A percentile compares a stretch with the other conserved stretches of the same genome.
Evolutionary conservation across 192 early-diverging fungal species (phyloP).

Genomic region (Rhizophagus sp.): DNA sequence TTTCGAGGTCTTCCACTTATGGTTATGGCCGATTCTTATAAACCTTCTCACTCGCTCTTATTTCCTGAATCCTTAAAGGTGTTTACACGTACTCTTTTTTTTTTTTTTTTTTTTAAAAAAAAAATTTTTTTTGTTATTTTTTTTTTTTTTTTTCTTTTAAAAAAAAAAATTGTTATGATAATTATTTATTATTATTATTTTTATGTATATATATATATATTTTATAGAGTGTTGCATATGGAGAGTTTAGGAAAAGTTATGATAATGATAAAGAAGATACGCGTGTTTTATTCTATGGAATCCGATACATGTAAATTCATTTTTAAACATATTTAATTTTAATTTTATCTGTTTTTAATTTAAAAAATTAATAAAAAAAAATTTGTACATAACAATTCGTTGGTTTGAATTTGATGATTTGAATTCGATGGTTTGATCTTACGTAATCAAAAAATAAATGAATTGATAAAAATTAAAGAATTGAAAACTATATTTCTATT

Average conservation of each 20-base stretch:
- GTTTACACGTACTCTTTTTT: neutral
- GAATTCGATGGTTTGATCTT: no score
- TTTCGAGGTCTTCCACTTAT: slow-evolving; percentile 58
- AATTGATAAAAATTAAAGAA: slow-evolving; percentile 29
- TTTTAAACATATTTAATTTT: no score
- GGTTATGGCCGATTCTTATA: slow-evolving; percentile 86
- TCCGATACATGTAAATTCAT: slow-evolving; percentile 67
- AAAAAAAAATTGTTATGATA: no score
- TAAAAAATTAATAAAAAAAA: neutral
- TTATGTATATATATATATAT: no score
- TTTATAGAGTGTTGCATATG: slow-evolving; percentile 73
- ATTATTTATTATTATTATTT: no score
- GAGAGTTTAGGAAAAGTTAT: slow-evolving; percentile 73
- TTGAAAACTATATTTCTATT: slow-evolving; percentile 71
- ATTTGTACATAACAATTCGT: neutral
- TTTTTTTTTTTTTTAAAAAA: no score
- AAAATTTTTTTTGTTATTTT: neutral
- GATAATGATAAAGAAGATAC: slow-evolving; percentile 66
- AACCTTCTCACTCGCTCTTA: slow-evolving; percentile 71
- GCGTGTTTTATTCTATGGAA: slow-evolving; percentile 82
- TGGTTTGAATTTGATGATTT: neutral
- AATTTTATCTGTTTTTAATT: no score
- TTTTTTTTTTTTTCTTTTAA: neutral
- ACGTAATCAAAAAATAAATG: neutral
- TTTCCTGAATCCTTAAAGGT: slow-evolving; percentile 71